Evolutionary conservation across 352 stramenopile species (phyloP), one percentile per base, ranked within the genome.

Genomic region (Pythium dissimile): DNA sequence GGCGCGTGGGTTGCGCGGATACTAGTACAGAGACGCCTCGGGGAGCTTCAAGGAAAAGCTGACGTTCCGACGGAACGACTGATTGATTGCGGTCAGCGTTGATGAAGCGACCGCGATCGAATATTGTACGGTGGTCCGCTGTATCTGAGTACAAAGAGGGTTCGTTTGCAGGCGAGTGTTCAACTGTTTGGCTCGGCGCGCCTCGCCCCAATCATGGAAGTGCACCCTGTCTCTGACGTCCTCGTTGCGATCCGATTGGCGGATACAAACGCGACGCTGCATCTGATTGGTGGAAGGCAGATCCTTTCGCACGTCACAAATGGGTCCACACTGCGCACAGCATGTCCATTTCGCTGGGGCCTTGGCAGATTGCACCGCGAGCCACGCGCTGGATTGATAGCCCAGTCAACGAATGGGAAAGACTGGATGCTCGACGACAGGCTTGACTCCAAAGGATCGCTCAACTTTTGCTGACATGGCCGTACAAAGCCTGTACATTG

Each of bases 221-320:
- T 35, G 34, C 34, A 31, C 34, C 49, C 38, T 38, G 49, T 45
- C 49, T 43, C 49, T 47, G 49, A 56, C 49, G 49, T 56, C 49
- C 35, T 18, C 49, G 5, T 47, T 20, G 16, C 4, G 13, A n/a
- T 37, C 24, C 38, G n/a, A 56, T 56, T 56, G 49, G 49, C 34
- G 23, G 20, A 24, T 26, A 16, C 23, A 23, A 47, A 10, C 27
- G 34, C 16, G 23, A 27, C 10, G 34, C 35, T 12, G 24, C n/a
- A 12, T 18, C 12, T 32, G 32, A 56, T 56, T 56, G 32, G 49
- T 35, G 46, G 11, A n/a, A 56, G 49, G 49, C 49, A 42, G 30
- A 54, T 54, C 46, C 46, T 43, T 32, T 24, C n/a, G 15, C 11
- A 27, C 45, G n/a, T 21, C 13, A 12, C 20, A 16, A 41, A 5